Base-by-base conservation (phyloP, 169 alveolate species). In the Plasmodium ovale region DNA sequence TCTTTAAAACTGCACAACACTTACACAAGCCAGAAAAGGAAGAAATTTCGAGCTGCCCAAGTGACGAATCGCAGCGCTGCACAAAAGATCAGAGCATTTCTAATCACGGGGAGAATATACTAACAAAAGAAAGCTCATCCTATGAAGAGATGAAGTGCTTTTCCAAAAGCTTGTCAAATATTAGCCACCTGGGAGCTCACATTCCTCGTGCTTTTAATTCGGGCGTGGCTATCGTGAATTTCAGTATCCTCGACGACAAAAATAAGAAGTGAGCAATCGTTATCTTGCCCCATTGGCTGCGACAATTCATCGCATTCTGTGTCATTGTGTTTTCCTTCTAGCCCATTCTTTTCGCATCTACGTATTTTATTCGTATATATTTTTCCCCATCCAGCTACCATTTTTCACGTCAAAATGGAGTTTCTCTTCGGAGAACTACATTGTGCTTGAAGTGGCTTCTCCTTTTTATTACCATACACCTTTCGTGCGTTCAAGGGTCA, bases 181-280 rank as follows among this genome's bases (percentile, higher is more conserved):
- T 33, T 31, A 29, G 12, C 58, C 82, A 65, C 14, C 9, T 47
- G 25, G 19, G 51, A 31, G 62, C 47, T 12, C 56, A 42, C 9
- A 25, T 35, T 39, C 16, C 59, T 37, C 16, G 31, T 51, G 14
- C 44, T 16, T 82, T n/a, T 39, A 82, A 82, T 51, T 33, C 82
- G n/a, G 23, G 37, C 54, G 9, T 33, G 7, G 91, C 91, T 19
- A 42, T 85, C 5, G 67, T 85, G 5, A 85, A 37, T 33, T 85
- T 85, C 49, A 85, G 91, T 67, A 70, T 85, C 19, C 87, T 85
- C 4, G 87, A 85, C 62, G 91, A 85, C 33, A 85, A 69, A 25
- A 85, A 85, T 85, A 85, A 85, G 37, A 85, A 54, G 87, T 72
- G 54, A 9, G 60, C n/a, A n/a, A n/a, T n/a, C n/a, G n/a, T n/a